Base-by-base conservation (phyloP, 23 red algal genomes). In the Agarophyton chilense region DNA sequence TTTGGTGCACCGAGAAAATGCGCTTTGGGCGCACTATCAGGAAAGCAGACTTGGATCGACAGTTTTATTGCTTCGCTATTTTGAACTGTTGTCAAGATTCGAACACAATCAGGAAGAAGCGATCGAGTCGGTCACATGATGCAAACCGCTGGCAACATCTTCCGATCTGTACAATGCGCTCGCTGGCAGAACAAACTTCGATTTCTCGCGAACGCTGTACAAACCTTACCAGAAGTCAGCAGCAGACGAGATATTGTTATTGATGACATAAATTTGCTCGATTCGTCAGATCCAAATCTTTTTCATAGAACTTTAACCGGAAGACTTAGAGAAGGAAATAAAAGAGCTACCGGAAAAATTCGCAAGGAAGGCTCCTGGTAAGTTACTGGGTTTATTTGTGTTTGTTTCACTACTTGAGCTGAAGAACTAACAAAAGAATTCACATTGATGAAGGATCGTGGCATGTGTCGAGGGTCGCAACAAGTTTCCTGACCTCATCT, bases 401-500 rank as follows among this genome's bases (percentile, higher is more conserved):
- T 65, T 65, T 35, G 25, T 65, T 29, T 6, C 32, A 65, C 22
- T 65, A 31, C 32, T 12, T 16, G 60, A 65, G 31, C 16, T 14
- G 60, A 47, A 46, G 41, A 74, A 74, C 68, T 74, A n/a, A 74
- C 68, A 47, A 45, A 47, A 31, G 35, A 14, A 1, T 83, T 83
- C n/a, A 62, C 21, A 14, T 7, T 13, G 0, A 44, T 11, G 26
- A 12, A 89, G 85, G 85, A 81, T 91, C 16, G 57, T 76, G 34
- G 65, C 65, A n/a, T 36, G 22, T 29, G 18, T 91, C 22, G 72
- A 82, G 66, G 75, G 76, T 10, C 61, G 88, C 34, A 63, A 62
- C 54, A 40, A 45, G 21, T 24, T 91, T 56, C 88, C 88, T 28
- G 61, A 91, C 52, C 38, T 91, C 2, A 74, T 82, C 5, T 19